phyloP scores from a whole-genome alignment of 139 green algal genomes.

The Chlamydomonas sphaeroides region DNA sequence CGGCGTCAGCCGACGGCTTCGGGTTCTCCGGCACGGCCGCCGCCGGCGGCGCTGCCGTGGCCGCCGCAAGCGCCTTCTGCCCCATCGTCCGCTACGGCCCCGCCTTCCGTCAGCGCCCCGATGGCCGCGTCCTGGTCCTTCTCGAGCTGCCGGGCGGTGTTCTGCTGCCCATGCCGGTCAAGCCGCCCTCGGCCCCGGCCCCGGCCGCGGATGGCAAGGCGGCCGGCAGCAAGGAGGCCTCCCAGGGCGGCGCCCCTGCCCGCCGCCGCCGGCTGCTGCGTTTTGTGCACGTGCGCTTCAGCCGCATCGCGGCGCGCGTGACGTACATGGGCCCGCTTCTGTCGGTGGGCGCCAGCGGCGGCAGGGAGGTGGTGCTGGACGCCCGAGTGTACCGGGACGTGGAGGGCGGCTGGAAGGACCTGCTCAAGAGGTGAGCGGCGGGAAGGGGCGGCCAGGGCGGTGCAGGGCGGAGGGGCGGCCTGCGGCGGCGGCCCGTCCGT shows the following conservation, averaged over 20 bases:
- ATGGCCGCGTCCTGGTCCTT: not conserved
- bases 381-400: conserved; percentile 74
- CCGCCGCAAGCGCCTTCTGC: too few species aligned
- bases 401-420: conserved; percentile 76
- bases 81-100: conserved; percentile 17
- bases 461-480: too few species aligned
- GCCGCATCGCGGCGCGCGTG: conserved; percentile 73
- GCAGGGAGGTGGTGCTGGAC: conserved; percentile 83
- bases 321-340: conserved; percentile 75
- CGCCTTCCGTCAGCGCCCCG: not conserved
- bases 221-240: too few species aligned
- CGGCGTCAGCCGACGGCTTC: too few species aligned
- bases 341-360: conserved; percentile 51
- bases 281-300: conserved; percentile 84
- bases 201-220: too few species aligned
- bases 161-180: not conserved
- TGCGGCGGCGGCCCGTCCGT: too few species aligned
- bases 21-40: too few species aligned
- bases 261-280: conserved; percentile 21
- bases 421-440: conserved; percentile 65
- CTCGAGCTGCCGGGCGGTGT: not conserved
- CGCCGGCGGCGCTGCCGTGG: too few species aligned
- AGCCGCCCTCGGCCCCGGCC: too few species aligned
- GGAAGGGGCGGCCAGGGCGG: too few species aligned
- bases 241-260: too few species aligned